Percentiles rank a stretch among this genome's conserved stretches.
Conservation (phyloP, 2,329 filamentous ascomycete genomes). For the Hypoxylon sp. region DNA sequence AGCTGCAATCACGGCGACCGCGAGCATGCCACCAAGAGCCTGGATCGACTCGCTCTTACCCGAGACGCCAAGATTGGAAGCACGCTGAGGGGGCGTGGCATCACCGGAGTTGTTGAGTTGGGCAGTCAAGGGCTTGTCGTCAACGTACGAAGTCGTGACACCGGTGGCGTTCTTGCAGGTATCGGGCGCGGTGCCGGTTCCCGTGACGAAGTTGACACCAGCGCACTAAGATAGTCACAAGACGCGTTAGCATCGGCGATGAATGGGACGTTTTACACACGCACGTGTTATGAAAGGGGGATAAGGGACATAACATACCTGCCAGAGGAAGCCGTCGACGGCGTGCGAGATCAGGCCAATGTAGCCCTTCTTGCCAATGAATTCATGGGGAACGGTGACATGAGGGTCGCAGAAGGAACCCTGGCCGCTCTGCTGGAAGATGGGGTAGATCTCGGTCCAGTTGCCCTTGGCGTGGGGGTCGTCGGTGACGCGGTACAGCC, state of each 20-base stretch:
- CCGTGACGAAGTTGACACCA: slow-evolving; percentile 68
- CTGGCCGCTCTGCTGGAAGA: slow-evolving; percentile 68
- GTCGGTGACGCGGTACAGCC: slow-evolving; percentile 71
- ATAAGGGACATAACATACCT: slow-evolving; percentile 58
- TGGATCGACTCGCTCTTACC: slow-evolving; percentile 35
- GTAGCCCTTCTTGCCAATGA: slow-evolving; percentile 69
- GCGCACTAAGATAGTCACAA: slow-evolving; percentile 61
- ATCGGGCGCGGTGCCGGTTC: slow-evolving; percentile 51
- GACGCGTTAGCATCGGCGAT: slow-evolving; percentile 24
- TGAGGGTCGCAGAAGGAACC: slow-evolving; percentile 68
- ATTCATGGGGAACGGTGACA: slow-evolving; percentile 65
- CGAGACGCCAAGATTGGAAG: slow-evolving; percentile 45
- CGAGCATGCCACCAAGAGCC: slow-evolving; percentile 39
- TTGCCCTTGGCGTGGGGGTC: slow-evolving; percentile 63
- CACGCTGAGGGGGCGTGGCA: slow-evolving; percentile 27
- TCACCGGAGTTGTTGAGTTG: slow-evolving; percentile 47
- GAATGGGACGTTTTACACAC: neutral
- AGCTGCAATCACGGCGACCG: slow-evolving; percentile 41
- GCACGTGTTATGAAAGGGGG: slow-evolving; percentile 2
- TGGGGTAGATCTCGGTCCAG: slow-evolving; percentile 70
- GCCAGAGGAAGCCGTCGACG: slow-evolving; percentile 69
- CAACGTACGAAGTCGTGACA: slow-evolving; percentile 53
- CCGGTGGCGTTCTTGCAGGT: slow-evolving; percentile 59
- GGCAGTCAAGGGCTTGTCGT: slow-evolving; percentile 53
- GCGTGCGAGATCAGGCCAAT: slow-evolving; percentile 67